Conservation (phyloP, 1,284 basidiomycete genomes). For the Wolfiporia cocos region DNA sequence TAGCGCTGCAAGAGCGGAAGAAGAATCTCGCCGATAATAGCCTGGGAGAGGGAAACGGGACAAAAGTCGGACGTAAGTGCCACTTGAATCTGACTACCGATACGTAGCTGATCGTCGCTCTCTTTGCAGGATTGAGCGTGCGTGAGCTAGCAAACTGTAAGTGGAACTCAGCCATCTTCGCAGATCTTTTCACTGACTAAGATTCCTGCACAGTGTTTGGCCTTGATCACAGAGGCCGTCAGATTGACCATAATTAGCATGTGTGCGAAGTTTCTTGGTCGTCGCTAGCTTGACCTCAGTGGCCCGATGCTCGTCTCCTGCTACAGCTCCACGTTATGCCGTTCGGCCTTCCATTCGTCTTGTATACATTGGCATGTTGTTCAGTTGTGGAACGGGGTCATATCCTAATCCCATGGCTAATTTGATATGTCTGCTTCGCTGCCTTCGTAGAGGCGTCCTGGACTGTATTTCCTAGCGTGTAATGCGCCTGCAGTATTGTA, state of each 20-base stretch:
- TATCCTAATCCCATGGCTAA: too few species aligned
- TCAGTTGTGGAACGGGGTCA: too few species aligned
- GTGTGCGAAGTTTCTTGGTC: too few species aligned
- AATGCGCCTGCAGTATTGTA: too few species aligned
- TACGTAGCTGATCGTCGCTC: background rate
- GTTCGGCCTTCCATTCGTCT: too few species aligned
- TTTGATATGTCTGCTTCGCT: too few species aligned
- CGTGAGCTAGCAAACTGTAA: constrained; percentile 35
- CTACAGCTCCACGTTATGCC: too few species aligned
- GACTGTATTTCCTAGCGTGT: too few species aligned
- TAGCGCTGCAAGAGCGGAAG: constrained; percentile 52
- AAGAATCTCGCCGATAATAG: constrained; percentile 51
- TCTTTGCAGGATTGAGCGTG: constrained; percentile 35
- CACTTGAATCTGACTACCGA: background rate
- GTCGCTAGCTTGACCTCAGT: too few species aligned
- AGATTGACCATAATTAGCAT: constrained; percentile 13
- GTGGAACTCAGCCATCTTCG: constrained; percentile 18
- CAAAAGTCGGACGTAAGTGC: constrained; percentile 49
- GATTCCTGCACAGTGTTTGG: constrained; percentile 32
- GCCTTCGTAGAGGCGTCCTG: too few species aligned
- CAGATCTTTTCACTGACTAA: constrained; percentile 4
- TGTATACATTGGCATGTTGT: too few species aligned
- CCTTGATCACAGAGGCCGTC: constrained; percentile 36
- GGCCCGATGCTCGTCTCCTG: too few species aligned
- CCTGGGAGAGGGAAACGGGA: constrained; percentile 51